Base-by-base conservation (phyloP, 169 alveolate species). In the Cryptosporidium bovis region DNA sequence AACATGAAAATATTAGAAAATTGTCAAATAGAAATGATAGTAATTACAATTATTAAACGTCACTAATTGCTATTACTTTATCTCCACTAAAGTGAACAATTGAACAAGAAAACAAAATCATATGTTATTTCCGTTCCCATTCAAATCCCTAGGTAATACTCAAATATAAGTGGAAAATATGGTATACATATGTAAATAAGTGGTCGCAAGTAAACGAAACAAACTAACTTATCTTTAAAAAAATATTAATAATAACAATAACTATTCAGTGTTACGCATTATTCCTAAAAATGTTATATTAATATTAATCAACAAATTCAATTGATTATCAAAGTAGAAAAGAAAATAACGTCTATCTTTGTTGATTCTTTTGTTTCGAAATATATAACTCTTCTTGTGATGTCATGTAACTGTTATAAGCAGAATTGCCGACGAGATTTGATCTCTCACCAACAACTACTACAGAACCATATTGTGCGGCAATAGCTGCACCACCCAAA, bases 381-480 rank as follows among this genome's bases (percentile, higher is more conserved):
- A 77, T n/a, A 64, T 77, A 77, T 36, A 77, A 66, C 64, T 77
- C 87, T 44, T 91, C 95, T 83, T 91, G 96, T 56, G 91, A 91
- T 64, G 83, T 90, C 95, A 92, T 92, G 68, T 92, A 94, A 62
- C 90, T 90, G 58, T 91, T 91, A 82, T 93, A 91, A 66, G 96
- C 83, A 77, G 94, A 91, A 90, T 93, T 93, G 50, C 94, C 94
- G 29, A 93, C 94, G 51, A 94, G 89, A 69, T 95, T 95, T 64
- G 93, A 90, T 31, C 97, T 71, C 87, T 95, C 94, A 7, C 98
- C 98, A 34, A 95, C 97, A 10, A 94, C 95, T 33, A 95, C 96
- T 34, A 95, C 94, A 66, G 94, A 93, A 34, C 98, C 98, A 55
- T 91, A 93, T 90, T 95, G 98, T 29, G 98, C 98, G 24, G 97